phyloP scores from a whole-genome alignment of 2,329 filamentous ascomycete genomes.

The Immersiporthe knoxdaviesiana region DNA sequence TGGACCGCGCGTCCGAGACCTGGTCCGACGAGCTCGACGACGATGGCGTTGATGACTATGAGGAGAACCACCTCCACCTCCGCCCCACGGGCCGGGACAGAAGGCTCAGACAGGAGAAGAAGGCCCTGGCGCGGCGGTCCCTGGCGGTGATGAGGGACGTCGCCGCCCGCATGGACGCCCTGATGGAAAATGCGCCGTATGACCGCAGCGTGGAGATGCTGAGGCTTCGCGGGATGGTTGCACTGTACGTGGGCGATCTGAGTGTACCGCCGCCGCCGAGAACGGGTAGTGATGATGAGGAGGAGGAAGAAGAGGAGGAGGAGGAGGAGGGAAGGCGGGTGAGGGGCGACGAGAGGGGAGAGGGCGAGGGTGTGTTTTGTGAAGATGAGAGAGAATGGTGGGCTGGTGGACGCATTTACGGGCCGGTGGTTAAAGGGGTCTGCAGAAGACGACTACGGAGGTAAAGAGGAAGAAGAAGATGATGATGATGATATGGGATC shows the following conservation, averaged over 20 bases:
- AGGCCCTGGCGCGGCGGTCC: slow-evolving; percentile 53
- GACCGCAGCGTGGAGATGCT: slow-evolving; percentile 69
- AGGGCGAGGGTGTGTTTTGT: slow-evolving; percentile 44
- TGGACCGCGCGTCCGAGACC: slow-evolving; percentile 40
- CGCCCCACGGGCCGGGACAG: slow-evolving; percentile 31
- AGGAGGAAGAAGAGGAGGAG: slow-evolving; percentile 42
- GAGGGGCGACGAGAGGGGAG: slow-evolving; percentile 41
- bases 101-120: slow-evolving; percentile 39
- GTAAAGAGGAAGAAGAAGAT: slow-evolving; percentile 13
- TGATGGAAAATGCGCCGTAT: slow-evolving; percentile 72
- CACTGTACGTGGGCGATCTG: slow-evolving; percentile 76
- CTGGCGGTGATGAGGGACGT: slow-evolving; percentile 64
- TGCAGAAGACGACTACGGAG: slow-evolving; percentile 35
- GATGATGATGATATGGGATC: slow-evolving; percentile 31
- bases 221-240: slow-evolving; percentile 72
- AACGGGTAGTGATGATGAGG: slow-evolving; percentile 35
- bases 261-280: slow-evolving; percentile 46
- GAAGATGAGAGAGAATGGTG: slow-evolving; percentile 41
- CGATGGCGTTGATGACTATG: slow-evolving; percentile 32
- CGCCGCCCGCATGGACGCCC: slow-evolving; percentile 68
- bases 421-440: slow-evolving; percentile 36
- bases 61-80: slow-evolving; percentile 31
- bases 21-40: slow-evolving; percentile 39
- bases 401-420: slow-evolving; percentile 39
- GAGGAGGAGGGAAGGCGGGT: slow-evolving; percentile 38